phyloP scores from a whole-genome alignment of 208 protist species.

The Crithidia fasciculata region DNA sequence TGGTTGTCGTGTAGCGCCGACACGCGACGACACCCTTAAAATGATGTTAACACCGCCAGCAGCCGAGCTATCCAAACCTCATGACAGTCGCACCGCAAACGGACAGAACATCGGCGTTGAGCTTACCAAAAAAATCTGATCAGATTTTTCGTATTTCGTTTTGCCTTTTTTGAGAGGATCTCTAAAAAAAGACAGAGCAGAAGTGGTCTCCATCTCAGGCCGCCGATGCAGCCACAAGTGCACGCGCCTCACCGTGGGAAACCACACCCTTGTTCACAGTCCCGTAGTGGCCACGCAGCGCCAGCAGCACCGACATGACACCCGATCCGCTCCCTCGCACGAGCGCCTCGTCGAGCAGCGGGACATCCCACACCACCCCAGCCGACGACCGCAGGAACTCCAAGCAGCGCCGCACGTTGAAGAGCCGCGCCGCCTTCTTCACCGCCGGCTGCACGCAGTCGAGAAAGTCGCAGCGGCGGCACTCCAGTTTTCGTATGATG shows the following conservation, averaged over 20 bases:
- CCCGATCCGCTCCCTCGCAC: conserved; percentile 43
- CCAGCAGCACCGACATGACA: conserved; percentile 50
- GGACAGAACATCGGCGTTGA: too few relatives aligned
- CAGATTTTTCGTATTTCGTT: not conserved
- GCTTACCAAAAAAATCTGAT: too few relatives aligned
- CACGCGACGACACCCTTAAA: too few relatives aligned
- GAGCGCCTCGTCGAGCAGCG: conserved; percentile 63
- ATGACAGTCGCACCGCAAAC: too few relatives aligned
- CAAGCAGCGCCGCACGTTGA: conserved; percentile 75
- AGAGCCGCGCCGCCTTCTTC: conserved; percentile 65
- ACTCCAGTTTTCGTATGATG: conserved; percentile 63
- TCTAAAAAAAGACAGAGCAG: not conserved
- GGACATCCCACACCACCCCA: conserved; percentile 39
- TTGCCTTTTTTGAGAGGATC: not conserved
- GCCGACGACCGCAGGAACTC: conserved; percentile 59
- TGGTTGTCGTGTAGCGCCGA: too few relatives aligned
- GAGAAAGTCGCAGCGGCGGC: conserved; percentile 61
- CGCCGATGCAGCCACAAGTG: not conserved
- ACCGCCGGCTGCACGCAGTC: conserved; percentile 64
- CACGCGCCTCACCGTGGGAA: not conserved
- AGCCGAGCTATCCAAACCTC: too few relatives aligned
- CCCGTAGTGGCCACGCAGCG: conserved; percentile 29
- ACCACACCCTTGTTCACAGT: not conserved
- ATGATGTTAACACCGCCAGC: too few relatives aligned
- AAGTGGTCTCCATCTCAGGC: not conserved